Evolutionary conservation across 169 alveolate species (phyloP).

Genomic region (Plasmodium yoelii): DNA sequence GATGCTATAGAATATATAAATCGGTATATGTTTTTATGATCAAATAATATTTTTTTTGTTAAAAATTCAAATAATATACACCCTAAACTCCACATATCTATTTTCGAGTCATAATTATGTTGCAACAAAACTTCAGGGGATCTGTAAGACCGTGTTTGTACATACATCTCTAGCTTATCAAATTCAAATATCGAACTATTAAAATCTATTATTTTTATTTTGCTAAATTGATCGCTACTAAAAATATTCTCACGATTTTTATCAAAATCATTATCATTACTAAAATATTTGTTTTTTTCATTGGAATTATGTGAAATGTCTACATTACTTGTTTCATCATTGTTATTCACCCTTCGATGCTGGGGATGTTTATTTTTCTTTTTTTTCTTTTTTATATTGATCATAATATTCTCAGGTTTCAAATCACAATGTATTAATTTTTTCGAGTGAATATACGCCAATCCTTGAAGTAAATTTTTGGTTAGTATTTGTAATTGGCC

Average conservation of each 20-base stretch:
- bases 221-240: constrained; percentile 62
- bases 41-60: constrained; percentile 91
- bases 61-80: constrained; percentile 97
- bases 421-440: constrained; percentile 96
- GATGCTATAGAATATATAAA: constrained; percentile 87
- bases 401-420: constrained; percentile 96
- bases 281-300: neutral
- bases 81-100: constrained; percentile 99
- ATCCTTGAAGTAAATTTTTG: constrained; percentile 62
- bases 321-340: neutral
- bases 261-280: neutral
- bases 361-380: neutral
- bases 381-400: constrained; percentile 55
- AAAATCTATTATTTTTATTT: constrained; percentile 96
- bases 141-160: constrained; percentile 97
- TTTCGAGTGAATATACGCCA: constrained; percentile 92
- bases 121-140: constrained; percentile 99
- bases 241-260: constrained; percentile 7
- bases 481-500: constrained; percentile 73
- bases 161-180: constrained; percentile 94
- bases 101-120: constrained; percentile 96
- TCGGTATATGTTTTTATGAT: constrained; percentile 87
- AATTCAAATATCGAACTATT: constrained; percentile 96
- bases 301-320: neutral
- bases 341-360: neutral